Evolutionary conservation across 352 stramenopile species (phyloP), one percentile per base, ranked within the genome.

Genomic region (Pythium scleroteichum): DNA sequence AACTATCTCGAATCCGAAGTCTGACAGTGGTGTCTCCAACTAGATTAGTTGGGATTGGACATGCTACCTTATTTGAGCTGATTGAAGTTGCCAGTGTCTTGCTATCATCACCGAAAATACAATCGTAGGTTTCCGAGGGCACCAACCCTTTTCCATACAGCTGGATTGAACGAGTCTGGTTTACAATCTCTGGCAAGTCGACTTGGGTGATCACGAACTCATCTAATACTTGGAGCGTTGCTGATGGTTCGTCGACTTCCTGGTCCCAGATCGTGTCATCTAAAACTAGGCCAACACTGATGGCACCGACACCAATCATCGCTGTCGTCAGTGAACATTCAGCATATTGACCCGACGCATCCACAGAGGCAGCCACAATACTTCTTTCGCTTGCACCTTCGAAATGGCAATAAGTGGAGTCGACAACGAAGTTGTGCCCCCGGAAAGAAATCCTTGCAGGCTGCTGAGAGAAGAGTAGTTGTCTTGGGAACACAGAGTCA

Each of bases 111-210:
- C 33, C 49, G 24, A 69, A 59, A 9, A 63, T 27, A 50, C 62
- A 69, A 8, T 64, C 62, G n/a, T 60, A 60, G 27, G n/a, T 23
- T 35, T 69, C 62, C 17, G 49, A 69, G 13, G 45, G 22, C 23
- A 69, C 26, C 17, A 69, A 60, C 2, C 47, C 46, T 39, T n/a
- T 39, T 22, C 62, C 62, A 13, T 54, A 3, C 19, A 69, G 23
- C n/a, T 20, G 38, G 51, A 69, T 8, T 35, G 10, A 5, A 10
- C 29, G 29, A 10, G 10, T 10, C 29, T 35, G 5, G 29, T 35
- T 10, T 10, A 35, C 5, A 35, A 5, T 10, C 10, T 35, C 29
- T 10, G 29, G 10, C 5, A 35, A 5, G 29, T 35, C 10, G 29
- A 35, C 22, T 14, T 29, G 20, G 1, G 13, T 42, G 27, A 66